phyloP scores from a whole-genome alignment of 805 yeast species.

The Zygosaccharomyces pseudorouxii region DNA sequence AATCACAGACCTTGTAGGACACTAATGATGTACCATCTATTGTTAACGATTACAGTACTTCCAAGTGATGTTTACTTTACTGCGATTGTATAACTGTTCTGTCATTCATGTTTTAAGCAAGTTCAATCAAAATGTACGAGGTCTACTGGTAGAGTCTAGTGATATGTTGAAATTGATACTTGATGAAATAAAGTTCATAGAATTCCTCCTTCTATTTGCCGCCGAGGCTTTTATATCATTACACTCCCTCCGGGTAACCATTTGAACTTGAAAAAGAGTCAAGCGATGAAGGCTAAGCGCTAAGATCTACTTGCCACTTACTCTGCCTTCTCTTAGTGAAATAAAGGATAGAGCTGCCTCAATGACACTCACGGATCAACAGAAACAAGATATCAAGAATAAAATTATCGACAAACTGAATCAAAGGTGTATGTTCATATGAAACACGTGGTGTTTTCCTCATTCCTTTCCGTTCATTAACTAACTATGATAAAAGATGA shows the following conservation, averaged over 20 bases:
- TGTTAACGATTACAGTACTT: too few species aligned
- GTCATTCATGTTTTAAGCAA: too few species aligned
- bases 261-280: background rate
- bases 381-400: slow-evolving; percentile 11
- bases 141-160: too few species aligned
- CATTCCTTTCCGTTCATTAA: background rate
- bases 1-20: too few species aligned
- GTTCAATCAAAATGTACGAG: too few species aligned
- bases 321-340: background rate
- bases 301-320: slow-evolving; percentile 1
- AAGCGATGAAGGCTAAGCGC: background rate
- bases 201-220: background rate
- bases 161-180: too few species aligned
- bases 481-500: slow-evolving; percentile 13
- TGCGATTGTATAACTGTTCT: too few species aligned
- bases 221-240: background rate
- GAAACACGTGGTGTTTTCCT: background rate
- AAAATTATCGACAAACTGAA: slow-evolving; percentile 13
- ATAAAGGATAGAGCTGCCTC: background rate
- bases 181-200: too few species aligned
- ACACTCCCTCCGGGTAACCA: slow-evolving; percentile 1
- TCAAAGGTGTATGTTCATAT: slow-evolving; percentile 17
- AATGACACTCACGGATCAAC: slow-evolving; percentile 13
- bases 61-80: too few species aligned
- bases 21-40: too few species aligned